Percentiles rank a stretch among this genome's conserved stretches.
These are phyloP conservation scores for Podila epicladia DNA, from an alignment of 192 early-diverging fungal genomes.

Conservation along the genomic window DNA sequence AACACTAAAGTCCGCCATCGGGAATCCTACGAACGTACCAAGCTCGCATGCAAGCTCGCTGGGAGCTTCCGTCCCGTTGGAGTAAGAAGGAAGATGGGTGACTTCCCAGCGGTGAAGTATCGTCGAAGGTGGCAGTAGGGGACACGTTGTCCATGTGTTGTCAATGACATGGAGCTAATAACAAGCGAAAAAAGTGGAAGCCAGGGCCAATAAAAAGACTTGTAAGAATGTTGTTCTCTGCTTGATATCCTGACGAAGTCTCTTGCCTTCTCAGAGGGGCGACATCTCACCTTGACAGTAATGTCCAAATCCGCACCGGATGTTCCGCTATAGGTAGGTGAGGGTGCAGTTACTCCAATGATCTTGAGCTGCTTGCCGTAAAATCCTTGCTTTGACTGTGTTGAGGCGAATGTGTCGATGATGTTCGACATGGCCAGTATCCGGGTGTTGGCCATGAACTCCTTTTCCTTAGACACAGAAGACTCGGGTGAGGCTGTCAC, in stretches of 20 bases:
- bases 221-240: no score
- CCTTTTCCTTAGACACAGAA: constrained; percentile 32
- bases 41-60: constrained; percentile 14
- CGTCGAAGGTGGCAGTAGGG: constrained; percentile 31
- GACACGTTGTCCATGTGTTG: constrained; percentile 46
- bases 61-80: background rate
- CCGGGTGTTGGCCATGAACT: constrained; percentile 47
- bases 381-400: constrained; percentile 41
- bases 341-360: constrained; percentile 20
- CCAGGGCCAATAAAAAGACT: background rate
- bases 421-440: constrained; percentile 44
- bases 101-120: constrained; percentile 48
- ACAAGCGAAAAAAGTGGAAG: background rate
- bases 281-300: constrained; percentile 29
- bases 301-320: constrained; percentile 39
- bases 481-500: constrained; percentile 13
- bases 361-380: constrained; percentile 50
- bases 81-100: constrained; percentile 8
- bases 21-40: constrained; percentile 19
- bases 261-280: no score
- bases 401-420: constrained; percentile 31
- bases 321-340: background rate
- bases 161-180: constrained; percentile 43
- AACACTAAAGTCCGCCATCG: no score
- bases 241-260: no score